Base-by-base conservation (phyloP, 2,329 filamentous ascomycete species). In the Colletotrichum tropicale region DNA sequence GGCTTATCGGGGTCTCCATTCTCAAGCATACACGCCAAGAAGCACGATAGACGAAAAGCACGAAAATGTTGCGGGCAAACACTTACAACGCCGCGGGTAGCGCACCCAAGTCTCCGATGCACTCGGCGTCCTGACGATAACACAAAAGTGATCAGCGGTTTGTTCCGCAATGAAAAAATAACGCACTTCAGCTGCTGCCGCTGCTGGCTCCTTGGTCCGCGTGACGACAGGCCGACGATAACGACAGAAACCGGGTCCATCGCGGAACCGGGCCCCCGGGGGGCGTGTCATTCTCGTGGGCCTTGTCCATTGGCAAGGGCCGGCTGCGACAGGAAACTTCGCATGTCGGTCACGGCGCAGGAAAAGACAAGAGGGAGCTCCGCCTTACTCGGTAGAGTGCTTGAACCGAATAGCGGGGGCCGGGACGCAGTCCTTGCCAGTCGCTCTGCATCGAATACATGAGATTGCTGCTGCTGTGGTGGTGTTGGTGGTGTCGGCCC, bases 41-140 rank as follows among this genome's bases (percentile, higher is more conserved):
- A 16, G 18, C 58, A 34, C 9, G 2, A 28, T 10, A 6, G 15
- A 26, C 48, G 30, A 21, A 67, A 15, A 56, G 55, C 16, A 21
- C 66, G 36, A 38, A 48, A 52, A 52, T 21, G 43, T 13, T 52
- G 43, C 43, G 43, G 43, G 12, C 43, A 52, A 13, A 1, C 69
- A 74, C 72, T 74, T 66, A 74, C 72, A 71, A 48, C 72, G 68
- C 24, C 68, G 72, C 16, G 72, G 72, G 28, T 66, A 71, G 38
- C 48, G 71, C 66, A 74, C 71, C 71, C 71, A 74, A 24, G 60
- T 66, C 18, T 60, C 67, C 32, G 30, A 32, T 28, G 60, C 36
- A 30, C 67, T 71, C 21, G 71, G 71, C 34, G 67, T 52, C 36
- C 71, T 71, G 52, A 28, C n/a, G 30, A 36, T 26, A 62, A 56